Percentiles rank a stretch among this genome's conserved stretches.
These are phyloP conservation scores for Cladosporium colombiae DNA, from an alignment of 2,329 filamentous ascomycete species.

Conservation along the genomic window DNA sequence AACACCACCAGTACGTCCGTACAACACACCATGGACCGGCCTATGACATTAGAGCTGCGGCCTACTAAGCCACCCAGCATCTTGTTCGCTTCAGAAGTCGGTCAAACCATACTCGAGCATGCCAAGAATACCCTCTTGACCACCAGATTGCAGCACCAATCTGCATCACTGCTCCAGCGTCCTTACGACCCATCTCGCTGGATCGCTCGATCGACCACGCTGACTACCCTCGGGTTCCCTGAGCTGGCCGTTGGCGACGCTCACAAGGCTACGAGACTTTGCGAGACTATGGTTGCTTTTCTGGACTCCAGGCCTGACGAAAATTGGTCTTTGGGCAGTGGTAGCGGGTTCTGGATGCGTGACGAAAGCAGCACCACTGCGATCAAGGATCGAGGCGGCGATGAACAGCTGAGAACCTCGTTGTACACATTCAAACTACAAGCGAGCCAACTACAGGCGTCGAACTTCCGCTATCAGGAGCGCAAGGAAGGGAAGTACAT, in stretches of 20 bases:
- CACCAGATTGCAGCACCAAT: slow-evolving; percentile 17
- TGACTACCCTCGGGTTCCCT: slow-evolving; percentile 28
- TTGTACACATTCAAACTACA: neutral
- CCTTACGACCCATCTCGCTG: slow-evolving; percentile 34
- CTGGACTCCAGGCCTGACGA: slow-evolving; percentile 2
- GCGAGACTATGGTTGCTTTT: slow-evolving; percentile 19
- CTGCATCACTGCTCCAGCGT: slow-evolving; percentile 21
- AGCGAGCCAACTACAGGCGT: neutral
- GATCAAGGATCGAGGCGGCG: neutral
- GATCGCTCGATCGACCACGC: slow-evolving; percentile 26
- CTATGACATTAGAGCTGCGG: neutral
- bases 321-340: slow-evolving; percentile 26
- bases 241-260: slow-evolving; percentile 36
- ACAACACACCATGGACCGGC: neutral
- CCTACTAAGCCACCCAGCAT: neutral
- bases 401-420: neutral
- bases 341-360: slow-evolving; percentile 34
- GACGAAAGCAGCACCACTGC: slow-evolving; percentile 12
- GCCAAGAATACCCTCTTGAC: neutral
- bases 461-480: slow-evolving; percentile 12
- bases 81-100: neutral
- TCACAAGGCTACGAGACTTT: slow-evolving; percentile 29
- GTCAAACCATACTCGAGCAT: neutral
- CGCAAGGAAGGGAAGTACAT: slow-evolving; percentile 25
- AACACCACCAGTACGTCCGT: neutral